Conservation (phyloP, 495 filamentous ascomycete species). For the Bryoglossum gracile region DNA sequence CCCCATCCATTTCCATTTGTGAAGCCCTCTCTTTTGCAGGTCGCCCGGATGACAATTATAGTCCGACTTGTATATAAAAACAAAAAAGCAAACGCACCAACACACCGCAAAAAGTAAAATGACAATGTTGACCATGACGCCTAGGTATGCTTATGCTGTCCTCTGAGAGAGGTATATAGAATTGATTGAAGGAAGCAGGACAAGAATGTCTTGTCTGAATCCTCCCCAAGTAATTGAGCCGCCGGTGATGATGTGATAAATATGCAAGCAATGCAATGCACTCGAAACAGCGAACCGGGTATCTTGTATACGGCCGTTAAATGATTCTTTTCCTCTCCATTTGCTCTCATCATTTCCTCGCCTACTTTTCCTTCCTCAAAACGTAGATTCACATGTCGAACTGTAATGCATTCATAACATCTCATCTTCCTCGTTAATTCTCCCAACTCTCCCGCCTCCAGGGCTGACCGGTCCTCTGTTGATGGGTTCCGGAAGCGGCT, state of each 20-base stretch:
- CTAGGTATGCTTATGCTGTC: no score
- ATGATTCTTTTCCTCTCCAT: slow-evolving; percentile 5
- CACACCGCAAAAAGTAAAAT: no score
- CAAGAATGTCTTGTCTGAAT: no score
- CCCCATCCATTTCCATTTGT: no score
- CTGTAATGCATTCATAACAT: slow-evolving; percentile 18
- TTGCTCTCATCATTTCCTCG: neutral
- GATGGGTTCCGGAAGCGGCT: slow-evolving; percentile 37
- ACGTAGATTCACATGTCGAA: neutral
- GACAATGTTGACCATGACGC: no score
- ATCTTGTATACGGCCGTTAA: slow-evolving; percentile 24
- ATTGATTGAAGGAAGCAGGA: no score
- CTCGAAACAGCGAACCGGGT: slow-evolving; percentile 23
- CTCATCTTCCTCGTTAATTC: slow-evolving; percentile 25
- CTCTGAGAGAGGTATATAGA: slow-evolving; percentile 2
- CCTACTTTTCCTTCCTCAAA: no score
- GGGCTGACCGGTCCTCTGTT: slow-evolving; percentile 19
- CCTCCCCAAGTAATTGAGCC: no score
- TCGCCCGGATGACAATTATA: no score
- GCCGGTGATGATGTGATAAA: slow-evolving; percentile 11
- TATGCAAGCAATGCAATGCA: slow-evolving; percentile 25
- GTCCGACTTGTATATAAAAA: no score
- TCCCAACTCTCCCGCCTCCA: slow-evolving; percentile 16
- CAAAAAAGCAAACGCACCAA: no score
- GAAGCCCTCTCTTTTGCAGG: no score